phyloP scores from a whole-genome alignment of 2,329 filamentous ascomycete genomes.

The Tothia fuscella region DNA sequence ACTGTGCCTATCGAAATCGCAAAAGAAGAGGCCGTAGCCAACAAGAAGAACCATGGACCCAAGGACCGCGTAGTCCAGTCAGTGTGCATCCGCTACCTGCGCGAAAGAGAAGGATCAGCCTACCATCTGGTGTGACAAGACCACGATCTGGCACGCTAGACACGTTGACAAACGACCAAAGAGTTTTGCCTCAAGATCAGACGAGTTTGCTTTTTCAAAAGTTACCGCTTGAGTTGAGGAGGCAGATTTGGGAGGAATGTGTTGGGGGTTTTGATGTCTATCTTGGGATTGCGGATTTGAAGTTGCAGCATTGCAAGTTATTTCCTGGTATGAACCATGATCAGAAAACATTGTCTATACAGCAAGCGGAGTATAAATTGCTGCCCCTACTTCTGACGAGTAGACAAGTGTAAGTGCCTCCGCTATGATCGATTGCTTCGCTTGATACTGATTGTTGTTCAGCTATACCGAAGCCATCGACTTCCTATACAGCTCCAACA shows the following conservation, averaged over 20 bases:
- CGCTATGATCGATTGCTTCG: not conserved
- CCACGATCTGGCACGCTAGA: not conserved
- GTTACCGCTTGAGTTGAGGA: conserved; percentile 6
- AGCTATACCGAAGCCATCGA: conserved; percentile 9
- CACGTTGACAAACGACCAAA: not conserved
- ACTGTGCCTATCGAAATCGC: conserved; percentile 5
- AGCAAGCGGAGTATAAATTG: not conserved
- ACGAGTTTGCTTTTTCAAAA: conserved; percentile 1
- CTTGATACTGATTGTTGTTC: not conserved
- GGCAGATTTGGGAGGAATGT: conserved; percentile 4
- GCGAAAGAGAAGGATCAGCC: conserved; percentile 1
- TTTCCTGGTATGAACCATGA: not conserved
- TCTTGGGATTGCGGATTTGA: conserved; percentile 1
- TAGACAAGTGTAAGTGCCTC: conserved; percentile 6
- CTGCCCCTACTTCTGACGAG: conserved; percentile 7
- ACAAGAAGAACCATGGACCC: not conserved
- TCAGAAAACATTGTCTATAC: not conserved
- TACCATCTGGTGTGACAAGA: not conserved
- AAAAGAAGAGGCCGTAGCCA: not conserved
- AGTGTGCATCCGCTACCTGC: conserved; percentile 3
- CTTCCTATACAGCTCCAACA: conserved; percentile 6
- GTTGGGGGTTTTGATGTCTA: conserved; percentile 7
- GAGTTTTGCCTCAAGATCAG: conserved; percentile 4
- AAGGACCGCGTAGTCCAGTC: not conserved
- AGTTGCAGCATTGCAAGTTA: conserved; percentile 7